Evolutionary conservation across 352 stramenopile genomes (phyloP).

Genomic region (Aphanomyces astaci): DNA sequence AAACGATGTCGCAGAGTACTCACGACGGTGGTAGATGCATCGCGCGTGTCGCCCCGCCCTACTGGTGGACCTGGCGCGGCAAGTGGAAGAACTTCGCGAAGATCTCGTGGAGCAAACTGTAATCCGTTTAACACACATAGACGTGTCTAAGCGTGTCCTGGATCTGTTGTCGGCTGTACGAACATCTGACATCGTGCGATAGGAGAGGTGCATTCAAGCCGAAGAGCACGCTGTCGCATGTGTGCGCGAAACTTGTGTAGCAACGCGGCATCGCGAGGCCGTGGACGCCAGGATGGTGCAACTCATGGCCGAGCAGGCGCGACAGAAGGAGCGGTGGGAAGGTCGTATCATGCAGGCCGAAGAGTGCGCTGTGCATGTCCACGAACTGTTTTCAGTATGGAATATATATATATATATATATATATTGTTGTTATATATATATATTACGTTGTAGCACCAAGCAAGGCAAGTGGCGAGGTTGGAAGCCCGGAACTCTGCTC

Average conservation of each 20-base stretch:
- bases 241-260: neutral
- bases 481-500: neutral
- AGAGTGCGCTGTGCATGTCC: neutral
- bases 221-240: neutral
- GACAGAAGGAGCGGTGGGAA: neutral
- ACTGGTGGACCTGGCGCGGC: slow-evolving; percentile 14
- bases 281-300: neutral
- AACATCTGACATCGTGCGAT: too few species aligned
- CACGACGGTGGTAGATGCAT: neutral
- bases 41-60: slow-evolving; percentile 12
- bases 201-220: slow-evolving; percentile 14
- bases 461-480: neutral
- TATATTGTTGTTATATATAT: too few species aligned
- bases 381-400: neutral
- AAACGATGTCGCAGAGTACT: too few species aligned
- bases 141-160: too few species aligned
- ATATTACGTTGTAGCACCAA: too few species aligned
- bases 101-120: slow-evolving; percentile 20
- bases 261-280: neutral
- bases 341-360: neutral
- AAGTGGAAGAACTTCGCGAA: slow-evolving; percentile 17
- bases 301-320: neutral
- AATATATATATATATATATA: too few species aligned
- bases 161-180: too few species aligned
- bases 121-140: neutral